Percentiles rank a stretch among this genome's conserved stretches.
phyloP scores from a whole-genome alignment of 192 early-diverging fungal species.

The Coemansia sp. region DNA sequence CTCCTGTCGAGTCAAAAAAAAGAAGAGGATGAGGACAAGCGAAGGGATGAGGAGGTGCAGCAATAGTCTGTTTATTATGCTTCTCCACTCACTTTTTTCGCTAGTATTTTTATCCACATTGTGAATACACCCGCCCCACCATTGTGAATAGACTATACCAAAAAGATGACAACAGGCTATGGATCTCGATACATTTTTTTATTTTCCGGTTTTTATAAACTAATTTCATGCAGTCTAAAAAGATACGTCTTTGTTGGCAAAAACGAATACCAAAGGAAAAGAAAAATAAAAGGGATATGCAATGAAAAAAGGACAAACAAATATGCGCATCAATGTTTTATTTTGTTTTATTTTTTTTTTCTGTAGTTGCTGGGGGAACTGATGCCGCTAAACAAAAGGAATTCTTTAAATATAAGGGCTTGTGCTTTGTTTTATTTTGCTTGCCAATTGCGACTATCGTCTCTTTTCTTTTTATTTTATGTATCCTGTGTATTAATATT shows the following conservation, averaged over 20 bases:
- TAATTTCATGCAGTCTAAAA: neutral
- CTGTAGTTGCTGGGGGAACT: neutral
- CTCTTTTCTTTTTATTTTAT: conserved; percentile 4
- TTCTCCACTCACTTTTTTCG: neutral
- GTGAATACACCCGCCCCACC: no score
- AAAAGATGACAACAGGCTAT: neutral
- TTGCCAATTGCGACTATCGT: neutral
- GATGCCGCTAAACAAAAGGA: no score
- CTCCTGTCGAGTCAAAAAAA: neutral
- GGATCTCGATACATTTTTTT: neutral
- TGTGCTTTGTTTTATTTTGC: neutral
- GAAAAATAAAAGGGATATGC: neutral
- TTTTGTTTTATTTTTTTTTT: neutral
- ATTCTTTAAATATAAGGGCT: neutral
- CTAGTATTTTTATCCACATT: neutral
- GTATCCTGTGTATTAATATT: neutral
- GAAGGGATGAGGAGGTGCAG: neutral
- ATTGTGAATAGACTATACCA: no score
- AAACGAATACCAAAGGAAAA: neutral
- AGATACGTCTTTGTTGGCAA: neutral
- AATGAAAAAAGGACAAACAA: neutral
- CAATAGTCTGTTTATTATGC: neutral
- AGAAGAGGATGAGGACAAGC: neutral
- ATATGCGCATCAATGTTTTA: neutral
- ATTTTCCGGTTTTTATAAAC: no score